A percentile compares a stretch with the other conserved stretches of the same genome.
Conservation (phyloP, 371 early-diverging fungal genomes). For the Mortierella sp. region DNA sequence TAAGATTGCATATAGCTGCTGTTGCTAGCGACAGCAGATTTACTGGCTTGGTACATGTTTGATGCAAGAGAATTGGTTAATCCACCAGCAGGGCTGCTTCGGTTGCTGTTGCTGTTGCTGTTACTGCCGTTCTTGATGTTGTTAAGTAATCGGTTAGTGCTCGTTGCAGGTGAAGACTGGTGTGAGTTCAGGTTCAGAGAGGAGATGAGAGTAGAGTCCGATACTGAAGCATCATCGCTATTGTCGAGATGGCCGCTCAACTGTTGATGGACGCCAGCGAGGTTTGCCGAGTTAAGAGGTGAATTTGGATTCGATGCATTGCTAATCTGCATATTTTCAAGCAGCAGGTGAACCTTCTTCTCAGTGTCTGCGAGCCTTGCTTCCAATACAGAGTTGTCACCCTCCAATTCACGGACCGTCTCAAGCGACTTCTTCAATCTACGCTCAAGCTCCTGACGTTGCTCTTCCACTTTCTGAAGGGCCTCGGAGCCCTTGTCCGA, state of each 20-base stretch:
- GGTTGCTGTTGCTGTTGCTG: slow-evolving; percentile 14
- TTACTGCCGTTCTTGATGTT: slow-evolving; percentile 16
- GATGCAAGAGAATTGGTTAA: neutral
- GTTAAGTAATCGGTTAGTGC: slow-evolving; percentile 17
- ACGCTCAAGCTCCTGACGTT: slow-evolving; percentile 44
- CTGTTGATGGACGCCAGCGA: slow-evolving; percentile 45
- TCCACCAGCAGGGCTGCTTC: slow-evolving; percentile 7
- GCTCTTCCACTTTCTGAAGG: slow-evolving; percentile 21
- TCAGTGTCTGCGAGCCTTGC: slow-evolving; percentile 44
- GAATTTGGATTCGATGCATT: slow-evolving; percentile 36
- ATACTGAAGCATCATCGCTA: neutral
- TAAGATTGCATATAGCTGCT: slow-evolving; percentile 7
- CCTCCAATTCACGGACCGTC: slow-evolving; percentile 33
- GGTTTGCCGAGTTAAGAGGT: slow-evolving; percentile 39
- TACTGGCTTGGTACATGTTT: slow-evolving; percentile 6
- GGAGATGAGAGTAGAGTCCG: slow-evolving; percentile 5
- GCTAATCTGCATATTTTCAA: slow-evolving; percentile 48
- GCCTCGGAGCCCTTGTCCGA: slow-evolving; percentile 9
- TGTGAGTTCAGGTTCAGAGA: neutral
- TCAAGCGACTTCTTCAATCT: slow-evolving; percentile 39
- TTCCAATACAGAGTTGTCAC: slow-evolving; percentile 48
- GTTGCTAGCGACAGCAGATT: slow-evolving; percentile 4
- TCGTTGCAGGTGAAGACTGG: slow-evolving; percentile 11
- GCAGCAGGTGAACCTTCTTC: slow-evolving; percentile 45
- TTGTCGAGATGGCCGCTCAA: slow-evolving; percentile 12